Conservation (phyloP, 306 rosid species). For the Nissolia schottii region DNA sequence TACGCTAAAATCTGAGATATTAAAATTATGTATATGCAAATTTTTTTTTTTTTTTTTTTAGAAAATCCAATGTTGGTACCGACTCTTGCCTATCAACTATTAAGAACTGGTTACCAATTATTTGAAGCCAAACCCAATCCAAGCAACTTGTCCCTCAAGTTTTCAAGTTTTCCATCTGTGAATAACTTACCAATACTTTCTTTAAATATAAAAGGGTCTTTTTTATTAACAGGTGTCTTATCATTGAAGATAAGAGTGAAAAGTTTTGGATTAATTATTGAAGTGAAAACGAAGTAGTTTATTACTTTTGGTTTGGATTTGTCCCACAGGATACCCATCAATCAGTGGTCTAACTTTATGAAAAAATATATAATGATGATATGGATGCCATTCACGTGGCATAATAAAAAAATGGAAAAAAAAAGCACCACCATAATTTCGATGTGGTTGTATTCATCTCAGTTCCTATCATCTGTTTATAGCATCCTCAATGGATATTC, state of each 20-base stretch:
- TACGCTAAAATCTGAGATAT: too few relatives aligned
- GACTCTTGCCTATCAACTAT: not conserved
- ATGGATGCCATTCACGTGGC: not conserved
- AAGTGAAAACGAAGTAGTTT: not conserved
- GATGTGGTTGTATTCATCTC: not conserved
- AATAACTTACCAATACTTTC: not conserved
- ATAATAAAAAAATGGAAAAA: not conserved
- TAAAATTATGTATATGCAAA: too few relatives aligned
- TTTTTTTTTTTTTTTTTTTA: too few relatives aligned
- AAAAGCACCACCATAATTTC: not conserved
- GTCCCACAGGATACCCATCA: not conserved
- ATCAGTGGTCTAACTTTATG: not conserved
- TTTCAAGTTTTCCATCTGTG: not conserved
- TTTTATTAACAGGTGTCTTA: too few relatives aligned
- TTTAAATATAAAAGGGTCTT: too few relatives aligned
- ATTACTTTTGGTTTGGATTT: not conserved
- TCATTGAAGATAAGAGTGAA: too few relatives aligned
- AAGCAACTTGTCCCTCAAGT: not conserved
- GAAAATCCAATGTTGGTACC: not conserved
- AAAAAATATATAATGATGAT: not conserved
- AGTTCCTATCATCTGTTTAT: not conserved
- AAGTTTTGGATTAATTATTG: too few relatives aligned
- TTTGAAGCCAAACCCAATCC: not conserved
- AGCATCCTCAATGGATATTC: not conserved
- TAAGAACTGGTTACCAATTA: not conserved